These are phyloP conservation scores for Fomitopsis schrenkii DNA, from an alignment of 1,284 basidiomycete species.

Conservation along the genomic window DNA sequence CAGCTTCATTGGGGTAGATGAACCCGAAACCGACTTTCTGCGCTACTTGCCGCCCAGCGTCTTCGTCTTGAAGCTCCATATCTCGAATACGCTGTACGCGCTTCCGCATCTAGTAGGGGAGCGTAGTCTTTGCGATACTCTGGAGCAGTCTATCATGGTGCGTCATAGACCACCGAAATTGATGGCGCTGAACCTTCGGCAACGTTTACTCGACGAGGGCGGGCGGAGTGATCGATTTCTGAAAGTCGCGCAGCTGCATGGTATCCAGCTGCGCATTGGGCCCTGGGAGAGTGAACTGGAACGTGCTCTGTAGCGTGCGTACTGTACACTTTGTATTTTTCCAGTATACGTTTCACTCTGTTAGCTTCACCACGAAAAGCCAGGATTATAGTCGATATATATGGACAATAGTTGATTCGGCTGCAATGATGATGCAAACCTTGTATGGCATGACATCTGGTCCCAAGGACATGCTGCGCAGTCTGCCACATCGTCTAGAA, in stretches of 20 bases:
- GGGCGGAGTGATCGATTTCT: constrained; percentile 25
- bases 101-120: constrained; percentile 29
- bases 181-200: constrained; percentile 26
- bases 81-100: constrained; percentile 33
- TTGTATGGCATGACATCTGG: too few species aligned
- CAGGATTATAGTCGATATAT: too few species aligned
- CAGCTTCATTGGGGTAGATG: constrained; percentile 32
- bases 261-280: constrained; percentile 17
- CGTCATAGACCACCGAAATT: constrained; percentile 10
- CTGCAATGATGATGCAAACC: too few species aligned
- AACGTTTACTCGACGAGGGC: constrained; percentile 22
- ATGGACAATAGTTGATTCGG: too few species aligned
- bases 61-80: constrained; percentile 31
- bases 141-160: constrained; percentile 19
- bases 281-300: constrained; percentile 16
- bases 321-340: not conserved
- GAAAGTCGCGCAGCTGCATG: constrained; percentile 19
- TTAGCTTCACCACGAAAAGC: too few species aligned
- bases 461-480: not conserved
- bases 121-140: constrained; percentile 23
- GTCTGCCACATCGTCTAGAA: constrained; percentile 1
- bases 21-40: constrained; percentile 34
- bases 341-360: too few species aligned
- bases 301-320: not conserved
- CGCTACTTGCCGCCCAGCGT: constrained; percentile 26